Evolutionary conservation across 1,284 basidiomycete species (phyloP), one percentile per base, ranked within the genome.

Genomic region (Boletus chippewaensis): DNA sequence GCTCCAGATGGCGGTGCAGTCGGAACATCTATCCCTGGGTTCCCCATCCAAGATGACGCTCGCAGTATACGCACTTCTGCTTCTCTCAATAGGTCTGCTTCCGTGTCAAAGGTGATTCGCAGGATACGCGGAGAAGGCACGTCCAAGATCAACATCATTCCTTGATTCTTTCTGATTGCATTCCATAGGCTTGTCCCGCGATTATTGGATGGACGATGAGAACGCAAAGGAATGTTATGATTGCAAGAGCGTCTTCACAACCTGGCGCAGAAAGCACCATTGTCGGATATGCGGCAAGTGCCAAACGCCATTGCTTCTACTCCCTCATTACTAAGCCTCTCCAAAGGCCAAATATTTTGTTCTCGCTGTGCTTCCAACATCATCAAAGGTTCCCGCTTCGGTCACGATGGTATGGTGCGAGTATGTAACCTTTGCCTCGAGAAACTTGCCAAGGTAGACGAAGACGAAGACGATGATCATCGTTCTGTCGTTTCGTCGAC

Each of bases 131-230:
- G 92, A 43, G 91, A 95, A 79, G 87, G 84, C 80, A 58, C 32
- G 74, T 61, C 32, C 5, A 49, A 8, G 18, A 32, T 40, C 20
- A 35, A 24, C 13, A 45, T 52, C 39, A 20, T 41, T 15, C 13
- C 18, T 34, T 41, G 32, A 36, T 28, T 43, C n/a, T 36, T 49
- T 35, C 57, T 54, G 54, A 58, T 52, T 50, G 52, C 24, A 53
- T 40, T 31, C 24, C 44, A 15, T 55, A 91, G 89, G 89, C 11
- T 65, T 92, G 32, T 90, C 87, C 12, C 78, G 80, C 56, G 90
- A 95, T 63, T 96, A 95, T 65, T 97, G 94, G 94, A 95, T 96
- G 91, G 91, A 94, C 54, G 96, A 99, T 64, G 91, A 95, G 62
- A 88, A 90, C 51, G 92, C 90, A 61, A 96, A 90, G 64, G 95